These are phyloP conservation scores for Puya raimondii DNA, from an alignment of 176 grass and related monocot species.

Conservation along the genomic window DNA sequence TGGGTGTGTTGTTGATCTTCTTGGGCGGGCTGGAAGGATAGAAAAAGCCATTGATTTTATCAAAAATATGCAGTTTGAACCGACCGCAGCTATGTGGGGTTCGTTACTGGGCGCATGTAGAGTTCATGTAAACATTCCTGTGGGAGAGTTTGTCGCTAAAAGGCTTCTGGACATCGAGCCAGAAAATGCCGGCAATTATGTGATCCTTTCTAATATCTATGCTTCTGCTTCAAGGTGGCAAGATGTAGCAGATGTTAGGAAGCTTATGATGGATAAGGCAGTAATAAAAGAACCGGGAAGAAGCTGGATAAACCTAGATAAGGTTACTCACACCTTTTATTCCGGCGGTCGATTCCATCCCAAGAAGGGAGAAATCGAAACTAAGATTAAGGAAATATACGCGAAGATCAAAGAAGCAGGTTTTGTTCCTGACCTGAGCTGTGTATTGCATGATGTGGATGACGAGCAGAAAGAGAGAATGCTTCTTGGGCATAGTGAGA, in stretches of 20 bases:
- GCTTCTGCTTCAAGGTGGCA: slow-evolving; percentile 62
- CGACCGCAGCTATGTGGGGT: slow-evolving; percentile 57
- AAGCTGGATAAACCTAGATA: slow-evolving; percentile 67
- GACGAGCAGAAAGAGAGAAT: slow-evolving; percentile 73
- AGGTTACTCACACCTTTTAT: slow-evolving; percentile 49
- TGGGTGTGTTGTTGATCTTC: slow-evolving; percentile 68
- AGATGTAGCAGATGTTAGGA: slow-evolving; percentile 53
- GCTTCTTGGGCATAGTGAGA: slow-evolving; percentile 65
- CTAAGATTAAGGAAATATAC: slow-evolving; percentile 45
- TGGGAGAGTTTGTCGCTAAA: slow-evolving; percentile 49
- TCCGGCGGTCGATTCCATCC: slow-evolving; percentile 50
- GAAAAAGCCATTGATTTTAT: slow-evolving; percentile 48
- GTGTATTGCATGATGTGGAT: slow-evolving; percentile 76
- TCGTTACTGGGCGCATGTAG: slow-evolving; percentile 62
- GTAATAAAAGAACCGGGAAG: slow-evolving; percentile 59
- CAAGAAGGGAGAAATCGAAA: slow-evolving; percentile 46
- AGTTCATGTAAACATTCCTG: slow-evolving; percentile 46
- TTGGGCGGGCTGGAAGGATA: slow-evolving; percentile 53
- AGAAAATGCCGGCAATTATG: slow-evolving; percentile 75
- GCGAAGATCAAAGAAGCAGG: slow-evolving; percentile 55
- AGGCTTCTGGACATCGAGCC: slow-evolving; percentile 61
- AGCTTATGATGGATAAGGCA: slow-evolving; percentile 50
- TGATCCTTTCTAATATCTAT: slow-evolving; percentile 84
- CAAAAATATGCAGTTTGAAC: slow-evolving; percentile 47
- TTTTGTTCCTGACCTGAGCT: slow-evolving; percentile 58